Evolutionary conservation across 2,329 filamentous ascomycete species (phyloP).

Genomic region (Rhinocladiella mackenziei): DNA sequence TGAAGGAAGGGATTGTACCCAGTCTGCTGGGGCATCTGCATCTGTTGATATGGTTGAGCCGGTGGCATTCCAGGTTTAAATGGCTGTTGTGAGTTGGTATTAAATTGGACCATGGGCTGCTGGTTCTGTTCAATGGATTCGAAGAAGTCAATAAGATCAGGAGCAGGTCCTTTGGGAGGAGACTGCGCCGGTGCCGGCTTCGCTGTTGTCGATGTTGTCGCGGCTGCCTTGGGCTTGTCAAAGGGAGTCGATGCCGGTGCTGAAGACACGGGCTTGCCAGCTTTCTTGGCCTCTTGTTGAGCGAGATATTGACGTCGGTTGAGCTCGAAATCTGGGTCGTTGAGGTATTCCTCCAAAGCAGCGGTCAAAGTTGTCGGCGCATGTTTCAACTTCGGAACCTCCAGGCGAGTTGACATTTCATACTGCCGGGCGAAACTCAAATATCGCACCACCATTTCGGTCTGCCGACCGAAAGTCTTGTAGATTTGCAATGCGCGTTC

Average conservation of each 20-base stretch:
- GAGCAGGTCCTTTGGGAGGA: constrained; percentile 42
- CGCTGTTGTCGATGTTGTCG: constrained; percentile 23
- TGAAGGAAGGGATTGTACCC: constrained; percentile 31
- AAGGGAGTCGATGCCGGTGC: constrained; percentile 21
- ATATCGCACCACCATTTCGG: constrained; percentile 87
- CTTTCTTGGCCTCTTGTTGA: constrained; percentile 66
- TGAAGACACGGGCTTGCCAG: constrained; percentile 34
- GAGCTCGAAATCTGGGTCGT: constrained; percentile 91
- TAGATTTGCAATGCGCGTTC: constrained; percentile 90
- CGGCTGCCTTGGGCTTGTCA: constrained; percentile 33
- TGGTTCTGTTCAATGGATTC: constrained; percentile 89
- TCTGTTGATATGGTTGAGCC: constrained; percentile 23
- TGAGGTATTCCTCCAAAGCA: constrained; percentile 88
- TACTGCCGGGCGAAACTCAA: constrained; percentile 82
- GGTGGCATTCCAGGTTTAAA: constrained; percentile 18
- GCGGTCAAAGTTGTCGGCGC: constrained; percentile 86
- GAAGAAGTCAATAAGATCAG: constrained; percentile 90
- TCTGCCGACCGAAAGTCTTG: constrained; percentile 84
- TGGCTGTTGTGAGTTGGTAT: constrained; percentile 38
- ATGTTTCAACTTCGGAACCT: constrained; percentile 96
- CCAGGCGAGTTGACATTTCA: constrained; percentile 84
- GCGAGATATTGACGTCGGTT: constrained; percentile 88
- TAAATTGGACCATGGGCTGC: constrained; percentile 57
- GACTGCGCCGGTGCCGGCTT: constrained; percentile 32
- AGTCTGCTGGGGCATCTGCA: constrained; percentile 31